phyloP scores from a whole-genome alignment of 2,329 filamentous ascomycete species.

The Gliomastix tumulicola region DNA sequence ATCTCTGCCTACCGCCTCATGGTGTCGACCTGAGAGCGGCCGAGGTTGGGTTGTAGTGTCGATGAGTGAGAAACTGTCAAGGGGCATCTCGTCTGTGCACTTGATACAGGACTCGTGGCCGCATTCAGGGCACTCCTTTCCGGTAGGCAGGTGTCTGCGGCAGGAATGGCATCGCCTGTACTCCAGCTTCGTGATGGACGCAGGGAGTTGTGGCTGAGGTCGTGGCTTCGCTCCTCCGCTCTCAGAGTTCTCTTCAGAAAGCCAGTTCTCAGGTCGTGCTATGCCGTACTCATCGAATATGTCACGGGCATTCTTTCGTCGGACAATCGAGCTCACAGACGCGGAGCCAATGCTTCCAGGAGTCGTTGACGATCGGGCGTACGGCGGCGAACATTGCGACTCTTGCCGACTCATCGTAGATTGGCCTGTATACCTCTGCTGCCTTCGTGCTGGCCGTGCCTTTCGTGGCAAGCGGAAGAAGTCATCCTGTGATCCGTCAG shows the following conservation, averaged over 20 bases:
- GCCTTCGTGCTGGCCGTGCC: neutral
- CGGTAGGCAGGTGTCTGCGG: conserved; percentile 27
- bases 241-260: conserved; percentile 28
- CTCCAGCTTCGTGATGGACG: no score
- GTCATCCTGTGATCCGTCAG: no score
- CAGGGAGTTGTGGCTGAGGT: no score
- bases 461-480: neutral
- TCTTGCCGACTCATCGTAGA: neutral
- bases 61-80: neutral
- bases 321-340: conserved; percentile 22
- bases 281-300: conserved; percentile 40
- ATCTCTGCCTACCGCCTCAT: no score
- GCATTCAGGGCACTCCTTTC: conserved; percentile 36
- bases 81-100: conserved; percentile 29
- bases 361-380: neutral
- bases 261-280: conserved; percentile 36
- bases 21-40: no score
- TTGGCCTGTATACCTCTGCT: neutral
- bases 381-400: neutral
- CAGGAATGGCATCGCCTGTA: conserved; percentile 43
- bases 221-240: conserved; percentile 9
- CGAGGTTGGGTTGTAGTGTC: neutral
- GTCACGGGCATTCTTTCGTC: conserved; percentile 34
- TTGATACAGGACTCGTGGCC: conserved; percentile 42
- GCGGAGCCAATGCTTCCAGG: conserved; percentile 11